phyloP scores from a whole-genome alignment of 2,329 filamentous ascomycete genomes.

The Daldinia sp. region DNA sequence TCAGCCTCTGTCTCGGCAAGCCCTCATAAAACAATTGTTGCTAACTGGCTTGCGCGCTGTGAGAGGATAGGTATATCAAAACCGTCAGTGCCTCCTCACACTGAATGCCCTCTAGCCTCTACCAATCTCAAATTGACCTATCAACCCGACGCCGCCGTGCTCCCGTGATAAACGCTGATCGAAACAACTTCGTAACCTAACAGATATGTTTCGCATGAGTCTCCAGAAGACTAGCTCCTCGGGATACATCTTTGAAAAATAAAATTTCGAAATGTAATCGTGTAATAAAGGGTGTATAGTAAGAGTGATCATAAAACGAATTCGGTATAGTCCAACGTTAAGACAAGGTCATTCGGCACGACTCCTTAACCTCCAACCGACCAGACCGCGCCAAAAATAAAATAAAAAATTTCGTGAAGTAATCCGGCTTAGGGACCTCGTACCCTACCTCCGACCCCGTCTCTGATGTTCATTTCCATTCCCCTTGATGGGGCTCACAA shows the following conservation, averaged over 20 bases:
- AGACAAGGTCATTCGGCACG: constrained; percentile 4
- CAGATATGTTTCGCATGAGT: constrained; percentile 6
- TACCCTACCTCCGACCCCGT: constrained; percentile 42
- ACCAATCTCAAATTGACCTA: constrained; percentile 41
- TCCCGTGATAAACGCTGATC: constrained; percentile 26
- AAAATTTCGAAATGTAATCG: constrained; percentile 23
- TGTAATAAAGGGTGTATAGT: constrained; percentile 48
- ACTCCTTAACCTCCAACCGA: constrained; percentile 9
- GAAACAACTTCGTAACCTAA: constrained; percentile 33
- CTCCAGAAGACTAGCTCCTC: constrained; percentile 18
- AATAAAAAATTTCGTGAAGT: neutral
- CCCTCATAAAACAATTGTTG: constrained; percentile 20
- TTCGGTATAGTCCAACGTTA: constrained; percentile 38
- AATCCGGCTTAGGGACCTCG: constrained; percentile 30
- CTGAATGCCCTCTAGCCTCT: constrained; percentile 35
- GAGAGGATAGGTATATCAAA: constrained; percentile 33
- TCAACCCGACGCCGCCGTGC: constrained; percentile 41
- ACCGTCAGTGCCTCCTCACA: constrained; percentile 24
- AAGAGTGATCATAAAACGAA: constrained; percentile 37
- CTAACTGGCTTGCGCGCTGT: constrained; percentile 27
- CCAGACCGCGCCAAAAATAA: constrained; percentile 1
- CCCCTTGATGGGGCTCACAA: constrained; percentile 64
- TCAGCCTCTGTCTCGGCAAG: constrained; percentile 21
- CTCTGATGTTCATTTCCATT: constrained; percentile 54
- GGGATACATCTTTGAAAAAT: constrained; percentile 23